Evolutionary conservation across 805 yeast species (phyloP), one percentile per base, ranked within the genome.

Genomic region (Suhomyces kilbournensis): DNA sequence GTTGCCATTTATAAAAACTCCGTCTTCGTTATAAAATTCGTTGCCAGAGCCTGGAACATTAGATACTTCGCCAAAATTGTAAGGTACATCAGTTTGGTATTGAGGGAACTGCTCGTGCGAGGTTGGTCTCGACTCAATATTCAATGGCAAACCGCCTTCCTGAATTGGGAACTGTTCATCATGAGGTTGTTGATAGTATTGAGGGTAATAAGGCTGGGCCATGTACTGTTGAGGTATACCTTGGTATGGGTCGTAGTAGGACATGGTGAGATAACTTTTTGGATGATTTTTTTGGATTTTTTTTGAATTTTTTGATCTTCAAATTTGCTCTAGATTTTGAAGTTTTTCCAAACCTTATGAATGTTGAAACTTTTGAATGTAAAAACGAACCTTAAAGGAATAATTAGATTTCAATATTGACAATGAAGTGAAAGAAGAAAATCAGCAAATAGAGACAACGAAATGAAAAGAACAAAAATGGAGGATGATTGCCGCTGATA

Each of bases 201-300:
- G 76, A 7, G 70, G 68, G 55, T 71, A 69, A 57, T 65, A 73
- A 2, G 69, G 69, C 50, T 69, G 76, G 7, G 63, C 57, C 53
- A 68, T 60, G 56, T 67, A 71, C 53, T 67, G 75, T 52, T 72
- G 77, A 48, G 76, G 70, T 15, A 66, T 58, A 42, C 69, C 71
- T 55, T 69, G 77, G 58, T 67, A 74, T 14, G 72, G 74, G 48
- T 72, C 74, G 60, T 72, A 74, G 64, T 72, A 74, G 42, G 77
- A 66, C 79, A 75, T 74, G 44, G 22, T 34, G 22, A 28, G 19
- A 28, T 9, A 10, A 26, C 22, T 28, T 42, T 42, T 22, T 6
- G 3, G 17, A 32, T 32, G 17, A 32, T n/a, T 38, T 38, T 38
- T 17, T 38, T 38, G 42, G 23, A 19, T 19, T 20, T 45, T 45